phyloP scores from a whole-genome alignment of 495 filamentous ascomycete species.

The Penicillium coprophilum region DNA sequence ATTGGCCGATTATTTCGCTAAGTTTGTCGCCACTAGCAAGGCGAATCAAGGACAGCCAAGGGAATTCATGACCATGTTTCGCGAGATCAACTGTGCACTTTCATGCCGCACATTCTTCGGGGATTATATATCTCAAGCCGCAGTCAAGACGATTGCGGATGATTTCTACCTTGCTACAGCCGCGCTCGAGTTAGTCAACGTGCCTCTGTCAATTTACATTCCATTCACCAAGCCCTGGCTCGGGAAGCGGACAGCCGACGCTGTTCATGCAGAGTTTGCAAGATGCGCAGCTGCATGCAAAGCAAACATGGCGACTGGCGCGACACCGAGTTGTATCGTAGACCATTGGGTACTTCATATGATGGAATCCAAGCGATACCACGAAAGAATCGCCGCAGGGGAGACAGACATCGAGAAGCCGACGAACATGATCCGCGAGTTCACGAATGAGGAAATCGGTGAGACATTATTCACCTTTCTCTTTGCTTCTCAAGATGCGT shows the following conservation, averaged over 20 bases:
- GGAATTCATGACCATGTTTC: conserved; percentile 81
- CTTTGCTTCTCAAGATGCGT: conserved; percentile 94
- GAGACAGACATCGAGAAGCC: conserved; percentile 71
- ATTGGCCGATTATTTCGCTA: conserved; percentile 75
- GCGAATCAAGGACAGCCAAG: conserved; percentile 61
- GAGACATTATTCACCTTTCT: conserved; percentile 94
- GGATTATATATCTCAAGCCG: conserved; percentile 41
- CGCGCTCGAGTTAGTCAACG: conserved; percentile 92
- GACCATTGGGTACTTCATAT: conserved; percentile 85
- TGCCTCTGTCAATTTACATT: conserved; percentile 77
- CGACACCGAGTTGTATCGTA: conserved; percentile 79
- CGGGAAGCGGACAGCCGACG: conserved; percentile 83
- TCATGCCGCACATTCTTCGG: conserved; percentile 64
- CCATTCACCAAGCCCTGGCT: conserved; percentile 94
- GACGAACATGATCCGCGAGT: conserved; percentile 71
- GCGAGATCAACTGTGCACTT: conserved; percentile 88
- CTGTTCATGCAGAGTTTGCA: conserved; percentile 80
- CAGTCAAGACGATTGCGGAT: conserved; percentile 91
- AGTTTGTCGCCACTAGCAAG: conserved; percentile 65
- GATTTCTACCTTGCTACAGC: conserved; percentile 93
- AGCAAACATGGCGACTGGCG: conserved; percentile 80
- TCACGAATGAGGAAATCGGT: conserved; percentile 84
- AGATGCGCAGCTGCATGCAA: conserved; percentile 86
- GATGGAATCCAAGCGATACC: conserved; percentile 72
- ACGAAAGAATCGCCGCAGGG: conserved; percentile 62